A percentile compares a stretch with the other conserved stretches of the same genome.
Evolutionary conservation across 768 basidiomycete species (phyloP).

Genomic region (Stropharia rugosoannulata): DNA sequence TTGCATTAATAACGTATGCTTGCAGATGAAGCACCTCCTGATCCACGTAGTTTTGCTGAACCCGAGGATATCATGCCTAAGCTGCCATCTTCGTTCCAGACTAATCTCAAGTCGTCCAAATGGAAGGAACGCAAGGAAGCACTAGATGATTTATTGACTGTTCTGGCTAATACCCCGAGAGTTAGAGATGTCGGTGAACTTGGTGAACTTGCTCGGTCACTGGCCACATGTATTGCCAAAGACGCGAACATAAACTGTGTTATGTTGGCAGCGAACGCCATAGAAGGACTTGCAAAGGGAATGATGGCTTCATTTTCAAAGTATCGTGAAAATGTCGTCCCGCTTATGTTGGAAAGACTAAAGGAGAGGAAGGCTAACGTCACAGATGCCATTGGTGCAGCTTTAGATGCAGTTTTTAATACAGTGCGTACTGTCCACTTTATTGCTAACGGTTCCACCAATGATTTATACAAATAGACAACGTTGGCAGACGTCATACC

Average conservation of each 20-base stretch:
- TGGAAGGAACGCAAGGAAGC: conserved; percentile 98
- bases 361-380: conserved; percentile 95
- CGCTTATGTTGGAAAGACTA: conserved; percentile 80
- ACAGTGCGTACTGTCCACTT: conserved; percentile 55
- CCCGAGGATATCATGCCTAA: conserved; percentile 76
- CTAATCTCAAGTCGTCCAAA: conserved; percentile 82
- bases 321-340: conserved; percentile 70
- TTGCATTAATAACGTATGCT: conserved; percentile 11
- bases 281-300: conserved; percentile 86
- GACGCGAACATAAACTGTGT: conserved; percentile 98
- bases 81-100: conserved; percentile 73
- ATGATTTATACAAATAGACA: conserved; percentile 47
- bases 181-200: conserved; percentile 83
- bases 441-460: conserved; percentile 1
- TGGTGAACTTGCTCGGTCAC: conserved; percentile 68
- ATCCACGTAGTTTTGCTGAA: conserved; percentile 80
- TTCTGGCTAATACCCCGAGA: conserved; percentile 67
- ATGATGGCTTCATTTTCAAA: conserved; percentile 72
- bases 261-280: conserved; percentile 77
- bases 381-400: conserved; percentile 83
- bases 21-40: conserved; percentile 54
- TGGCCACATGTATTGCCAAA: conserved; percentile 78
- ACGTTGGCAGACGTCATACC: conserved; percentile 79
- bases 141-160: conserved; percentile 75
- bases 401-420: conserved; percentile 84